A percentile compares a stretch with the other conserved stretches of the same genome.
Evolutionary conservation across 78 protist species (phyloP).

Genomic region (Dictyostelium citrinum): DNA sequence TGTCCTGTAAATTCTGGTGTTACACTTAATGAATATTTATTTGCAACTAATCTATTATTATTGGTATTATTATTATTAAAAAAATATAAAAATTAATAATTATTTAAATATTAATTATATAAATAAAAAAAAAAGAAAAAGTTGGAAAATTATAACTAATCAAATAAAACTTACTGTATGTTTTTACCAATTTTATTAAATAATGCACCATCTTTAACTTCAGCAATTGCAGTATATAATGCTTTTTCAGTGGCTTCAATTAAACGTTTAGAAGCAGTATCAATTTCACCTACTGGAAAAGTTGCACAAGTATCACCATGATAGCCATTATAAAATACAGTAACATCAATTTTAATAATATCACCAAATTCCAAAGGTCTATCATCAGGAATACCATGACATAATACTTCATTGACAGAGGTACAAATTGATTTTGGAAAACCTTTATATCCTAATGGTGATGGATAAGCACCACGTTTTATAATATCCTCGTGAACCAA

Average conservation of each 20-base stretch:
- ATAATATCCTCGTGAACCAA: slow-evolving; percentile 87
- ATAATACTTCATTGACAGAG: slow-evolving; percentile 91
- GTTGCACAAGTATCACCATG: slow-evolving; percentile 98
- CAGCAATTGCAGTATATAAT: slow-evolving; percentile 31
- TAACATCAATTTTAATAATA: slow-evolving; percentile 95
- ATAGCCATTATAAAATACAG: slow-evolving; percentile 89
- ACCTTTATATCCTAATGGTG: slow-evolving; percentile 92
- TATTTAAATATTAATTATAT: too few relatives aligned
- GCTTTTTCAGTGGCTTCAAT: slow-evolving; percentile 66
- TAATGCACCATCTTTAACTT: slow-evolving; percentile 53
- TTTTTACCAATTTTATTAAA: slow-evolving; percentile 87
- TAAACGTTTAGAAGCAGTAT: slow-evolving; percentile 45
- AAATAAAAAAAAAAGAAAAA: too few relatives aligned
- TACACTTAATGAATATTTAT: slow-evolving; percentile 34
- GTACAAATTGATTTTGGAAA: slow-evolving; percentile 96
- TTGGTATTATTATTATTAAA: background rate
- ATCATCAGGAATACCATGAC: slow-evolving; percentile 99
- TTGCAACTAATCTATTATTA: background rate
- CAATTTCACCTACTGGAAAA: slow-evolving; percentile 88
- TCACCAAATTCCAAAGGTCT: slow-evolving; percentile 90
- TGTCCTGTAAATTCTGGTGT: slow-evolving; percentile 66
- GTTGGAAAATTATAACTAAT: too few relatives aligned
- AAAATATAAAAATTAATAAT: background rate
- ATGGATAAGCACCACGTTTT: slow-evolving; percentile 93
- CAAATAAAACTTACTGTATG: slow-evolving; percentile 86